Conservation (phyloP, 129 eudicot species). For the Erigeron canadensis region DNA sequence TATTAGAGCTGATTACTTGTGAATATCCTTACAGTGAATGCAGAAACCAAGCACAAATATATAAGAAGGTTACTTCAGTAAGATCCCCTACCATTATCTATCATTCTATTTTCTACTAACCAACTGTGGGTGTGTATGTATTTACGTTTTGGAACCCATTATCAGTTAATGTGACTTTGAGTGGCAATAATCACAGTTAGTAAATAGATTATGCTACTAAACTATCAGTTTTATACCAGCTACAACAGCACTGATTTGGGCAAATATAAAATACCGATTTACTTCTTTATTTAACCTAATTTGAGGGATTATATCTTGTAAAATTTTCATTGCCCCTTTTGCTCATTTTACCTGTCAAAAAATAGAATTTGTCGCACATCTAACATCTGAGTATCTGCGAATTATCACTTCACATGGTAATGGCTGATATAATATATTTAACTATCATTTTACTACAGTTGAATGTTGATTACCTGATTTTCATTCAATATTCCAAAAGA, state of each 20-base stretch:
- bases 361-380: background rate
- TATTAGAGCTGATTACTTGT: slow-evolving; percentile 51
- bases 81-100: slow-evolving; percentile 4
- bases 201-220: background rate
- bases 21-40: slow-evolving; percentile 56
- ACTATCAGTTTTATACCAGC: too few species aligned
- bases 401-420: too few species aligned
- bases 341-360: background rate
- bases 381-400: too few species aligned
- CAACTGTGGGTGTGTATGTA: background rate
- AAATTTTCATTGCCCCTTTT: background rate
- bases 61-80: slow-evolving; percentile 43
- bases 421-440: too few species aligned
- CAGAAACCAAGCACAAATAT: slow-evolving; percentile 41
- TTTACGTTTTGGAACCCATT: background rate
- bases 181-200: background rate
- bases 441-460: too few species aligned
- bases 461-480: background rate
- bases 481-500: background rate
- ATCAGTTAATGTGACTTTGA: background rate
- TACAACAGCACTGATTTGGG: too few species aligned
- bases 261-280: background rate
- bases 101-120: background rate
- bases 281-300: background rate
- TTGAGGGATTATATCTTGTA: background rate